A percentile compares a stretch with the other conserved stretches of the same genome.
Conservation (phyloP, 2,329 filamentous ascomycete species). For the Lecanoromycetidae sp. region DNA sequence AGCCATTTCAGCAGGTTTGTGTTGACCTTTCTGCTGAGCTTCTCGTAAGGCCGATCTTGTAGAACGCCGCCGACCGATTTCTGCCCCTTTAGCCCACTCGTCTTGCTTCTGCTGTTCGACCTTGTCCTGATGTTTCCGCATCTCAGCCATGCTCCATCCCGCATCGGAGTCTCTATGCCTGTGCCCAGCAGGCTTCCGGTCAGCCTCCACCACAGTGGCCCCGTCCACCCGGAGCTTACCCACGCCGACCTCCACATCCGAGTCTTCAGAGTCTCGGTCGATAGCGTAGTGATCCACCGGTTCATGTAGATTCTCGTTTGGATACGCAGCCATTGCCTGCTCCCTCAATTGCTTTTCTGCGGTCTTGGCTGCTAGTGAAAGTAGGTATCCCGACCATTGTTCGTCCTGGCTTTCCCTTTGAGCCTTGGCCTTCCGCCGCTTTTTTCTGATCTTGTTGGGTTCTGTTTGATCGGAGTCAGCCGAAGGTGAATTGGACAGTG, state of each 20-base stretch:
- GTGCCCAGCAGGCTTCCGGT: slow-evolving; percentile 15
- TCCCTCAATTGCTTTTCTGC: slow-evolving; percentile 71
- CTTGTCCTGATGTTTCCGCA: slow-evolving; percentile 65
- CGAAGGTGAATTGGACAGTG: slow-evolving; percentile 21
- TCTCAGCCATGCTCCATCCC: slow-evolving; percentile 64
- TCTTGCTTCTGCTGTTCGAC: slow-evolving; percentile 41
- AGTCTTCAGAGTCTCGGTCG: slow-evolving; percentile 28
- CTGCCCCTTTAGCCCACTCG: slow-evolving; percentile 27
- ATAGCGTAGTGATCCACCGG: slow-evolving; percentile 37
- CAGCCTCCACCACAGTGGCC: slow-evolving; percentile 10
- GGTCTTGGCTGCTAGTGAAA: slow-evolving; percentile 67
- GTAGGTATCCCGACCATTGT: slow-evolving; percentile 60
- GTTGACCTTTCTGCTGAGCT: background rate
- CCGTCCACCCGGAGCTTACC: slow-evolving; percentile 19
- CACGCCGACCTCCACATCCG: slow-evolving; percentile 23
- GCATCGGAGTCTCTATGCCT: slow-evolving; percentile 30
- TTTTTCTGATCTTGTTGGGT: slow-evolving; percentile 25
- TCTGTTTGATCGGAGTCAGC: slow-evolving; percentile 18
- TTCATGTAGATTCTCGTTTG: slow-evolving; percentile 36
- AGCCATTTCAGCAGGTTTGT: slow-evolving; percentile 8
- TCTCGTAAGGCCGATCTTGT: slow-evolving; percentile 4
- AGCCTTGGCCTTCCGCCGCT: slow-evolving; percentile 25
- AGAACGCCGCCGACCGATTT: slow-evolving; percentile 23
- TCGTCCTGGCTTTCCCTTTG: slow-evolving; percentile 59
- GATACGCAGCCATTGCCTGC: slow-evolving; percentile 37